Evolutionary conservation across 1,284 basidiomycete species (phyloP).

Genomic region (Psilocybe mexicana): DNA sequence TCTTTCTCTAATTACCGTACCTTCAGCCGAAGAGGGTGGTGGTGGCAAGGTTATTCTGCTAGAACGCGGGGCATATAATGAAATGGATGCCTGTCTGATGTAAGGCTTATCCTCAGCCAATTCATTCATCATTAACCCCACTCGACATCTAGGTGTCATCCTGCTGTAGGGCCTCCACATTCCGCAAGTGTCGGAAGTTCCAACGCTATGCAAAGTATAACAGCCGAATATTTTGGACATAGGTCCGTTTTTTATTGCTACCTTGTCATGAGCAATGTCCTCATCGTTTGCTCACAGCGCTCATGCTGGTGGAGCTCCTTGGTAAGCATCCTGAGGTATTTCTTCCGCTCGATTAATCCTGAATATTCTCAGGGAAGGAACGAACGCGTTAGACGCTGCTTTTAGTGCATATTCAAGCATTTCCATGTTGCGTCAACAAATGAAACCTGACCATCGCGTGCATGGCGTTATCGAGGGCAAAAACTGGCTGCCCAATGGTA

Average conservation of each 20-base stretch:
- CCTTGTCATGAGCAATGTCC: background rate
- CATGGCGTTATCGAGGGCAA: constrained; percentile 67
- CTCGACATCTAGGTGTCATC: constrained; percentile 58
- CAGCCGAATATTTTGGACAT: constrained; percentile 68
- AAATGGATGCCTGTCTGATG: constrained; percentile 82
- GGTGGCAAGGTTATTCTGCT: constrained; percentile 78
- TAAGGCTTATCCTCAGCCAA: constrained; percentile 30
- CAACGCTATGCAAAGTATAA: constrained; percentile 58
- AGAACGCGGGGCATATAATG: constrained; percentile 70
- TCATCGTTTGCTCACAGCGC: constrained; percentile 42
- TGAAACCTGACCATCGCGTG: constrained; percentile 63
- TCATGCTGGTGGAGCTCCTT: constrained; percentile 74
- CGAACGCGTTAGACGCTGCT: constrained; percentile 84
- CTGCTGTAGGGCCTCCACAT: constrained; percentile 48
- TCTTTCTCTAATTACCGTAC: constrained; percentile 10
- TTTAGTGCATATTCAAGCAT: constrained; percentile 78
- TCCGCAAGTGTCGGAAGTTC: constrained; percentile 52
- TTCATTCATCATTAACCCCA: background rate
- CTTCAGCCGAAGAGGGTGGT: constrained; percentile 73
- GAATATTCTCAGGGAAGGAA: constrained; percentile 60
- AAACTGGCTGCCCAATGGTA: constrained; percentile 67
- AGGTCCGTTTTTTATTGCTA: constrained; percentile 42
- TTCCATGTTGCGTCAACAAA: constrained; percentile 75
- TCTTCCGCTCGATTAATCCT: background rate
- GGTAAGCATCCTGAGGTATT: constrained; percentile 27